phyloP scores from a whole-genome alignment of 2,329 filamentous ascomycete genomes.

The Talaromyces sp. region DNA sequence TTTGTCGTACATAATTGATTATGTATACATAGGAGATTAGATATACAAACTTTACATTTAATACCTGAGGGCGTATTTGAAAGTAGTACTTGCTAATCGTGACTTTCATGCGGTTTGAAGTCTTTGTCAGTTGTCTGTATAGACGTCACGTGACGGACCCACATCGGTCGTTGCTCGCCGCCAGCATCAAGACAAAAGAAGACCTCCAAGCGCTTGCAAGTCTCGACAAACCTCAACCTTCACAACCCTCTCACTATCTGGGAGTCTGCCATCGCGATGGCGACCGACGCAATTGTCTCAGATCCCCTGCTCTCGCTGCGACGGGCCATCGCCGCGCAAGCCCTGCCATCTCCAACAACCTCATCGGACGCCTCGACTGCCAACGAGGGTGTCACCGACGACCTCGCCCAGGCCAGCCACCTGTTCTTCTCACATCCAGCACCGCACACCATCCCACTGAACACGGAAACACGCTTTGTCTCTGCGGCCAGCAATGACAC shows the following conservation, averaged over 20 bases:
- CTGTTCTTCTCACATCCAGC: slow-evolving; percentile 64
- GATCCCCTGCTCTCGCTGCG: slow-evolving; percentile 82
- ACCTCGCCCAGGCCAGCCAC: slow-evolving; percentile 71
- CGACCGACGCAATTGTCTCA: slow-evolving; percentile 47
- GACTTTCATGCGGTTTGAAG: background rate
- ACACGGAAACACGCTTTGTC: slow-evolving; percentile 76
- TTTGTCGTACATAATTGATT: background rate
- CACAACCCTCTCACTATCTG: background rate
- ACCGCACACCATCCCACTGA: slow-evolving; percentile 62
- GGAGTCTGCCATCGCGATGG: slow-evolving; percentile 35
- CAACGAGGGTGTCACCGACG: slow-evolving; percentile 54
- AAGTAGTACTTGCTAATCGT: background rate
- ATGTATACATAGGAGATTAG: background rate
- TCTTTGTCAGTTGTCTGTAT: background rate
- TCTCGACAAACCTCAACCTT: background rate
- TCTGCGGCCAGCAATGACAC: slow-evolving; percentile 60
- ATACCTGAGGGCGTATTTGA: background rate
- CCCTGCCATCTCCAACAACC: slow-evolving; percentile 67
- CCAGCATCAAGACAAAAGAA: background rate
- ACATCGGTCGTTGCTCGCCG: background rate
- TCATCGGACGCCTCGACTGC: slow-evolving; percentile 53
- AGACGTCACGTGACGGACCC: slow-evolving; percentile 4
- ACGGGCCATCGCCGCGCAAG: slow-evolving; percentile 68
- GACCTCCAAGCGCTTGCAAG: background rate
- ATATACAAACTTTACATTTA: background rate